phyloP scores from a whole-genome alignment of 1,139 yeast species.

The Saccharomycopsis crataegensis region DNA sequence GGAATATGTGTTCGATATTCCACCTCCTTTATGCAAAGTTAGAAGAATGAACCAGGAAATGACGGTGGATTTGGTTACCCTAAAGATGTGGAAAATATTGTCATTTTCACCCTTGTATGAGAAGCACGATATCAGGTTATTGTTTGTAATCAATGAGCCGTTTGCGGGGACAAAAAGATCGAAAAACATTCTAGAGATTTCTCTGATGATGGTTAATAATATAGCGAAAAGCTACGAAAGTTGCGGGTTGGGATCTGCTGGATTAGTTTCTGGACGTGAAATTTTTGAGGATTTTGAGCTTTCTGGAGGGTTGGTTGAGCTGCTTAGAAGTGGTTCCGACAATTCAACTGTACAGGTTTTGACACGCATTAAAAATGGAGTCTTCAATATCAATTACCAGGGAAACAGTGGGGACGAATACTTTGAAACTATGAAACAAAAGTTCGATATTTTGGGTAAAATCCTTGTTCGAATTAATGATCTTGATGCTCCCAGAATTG shows the following conservation, averaged over 20 bases:
- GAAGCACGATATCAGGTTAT: slow-evolving; percentile 44
- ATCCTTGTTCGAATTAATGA: not conserved
- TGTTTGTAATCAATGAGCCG: slow-evolving; percentile 28
- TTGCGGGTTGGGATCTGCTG: slow-evolving; percentile 40
- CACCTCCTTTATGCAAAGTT: slow-evolving; percentile 29
- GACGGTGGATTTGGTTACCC: slow-evolving; percentile 28
- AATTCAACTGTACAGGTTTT: not conserved
- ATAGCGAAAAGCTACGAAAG: slow-evolving; percentile 39
- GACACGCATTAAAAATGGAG: slow-evolving; percentile 4
- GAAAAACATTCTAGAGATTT: slow-evolving; percentile 26
- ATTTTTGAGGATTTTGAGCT: slow-evolving; percentile 20
- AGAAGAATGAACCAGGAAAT: slow-evolving; percentile 29
- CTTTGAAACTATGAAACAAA: slow-evolving; percentile 1
- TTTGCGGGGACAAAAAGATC: slow-evolving; percentile 28
- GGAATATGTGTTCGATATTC: slow-evolving; percentile 27
- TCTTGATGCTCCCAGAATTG: not conserved
- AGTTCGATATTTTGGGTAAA: slow-evolving; percentile 4
- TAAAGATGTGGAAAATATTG: slow-evolving; percentile 49
- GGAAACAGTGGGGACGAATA: slow-evolving; percentile 5
- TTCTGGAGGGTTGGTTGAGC: slow-evolving; percentile 6
- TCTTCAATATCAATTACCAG: slow-evolving; percentile 11
- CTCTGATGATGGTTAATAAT: slow-evolving; percentile 32
- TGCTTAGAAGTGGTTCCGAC: no score
- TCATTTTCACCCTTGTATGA: slow-evolving; percentile 47
- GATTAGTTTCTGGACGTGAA: slow-evolving; percentile 15